Conservation (phyloP, 495 filamentous ascomycete species). For the Penicillium simplicissimum region DNA sequence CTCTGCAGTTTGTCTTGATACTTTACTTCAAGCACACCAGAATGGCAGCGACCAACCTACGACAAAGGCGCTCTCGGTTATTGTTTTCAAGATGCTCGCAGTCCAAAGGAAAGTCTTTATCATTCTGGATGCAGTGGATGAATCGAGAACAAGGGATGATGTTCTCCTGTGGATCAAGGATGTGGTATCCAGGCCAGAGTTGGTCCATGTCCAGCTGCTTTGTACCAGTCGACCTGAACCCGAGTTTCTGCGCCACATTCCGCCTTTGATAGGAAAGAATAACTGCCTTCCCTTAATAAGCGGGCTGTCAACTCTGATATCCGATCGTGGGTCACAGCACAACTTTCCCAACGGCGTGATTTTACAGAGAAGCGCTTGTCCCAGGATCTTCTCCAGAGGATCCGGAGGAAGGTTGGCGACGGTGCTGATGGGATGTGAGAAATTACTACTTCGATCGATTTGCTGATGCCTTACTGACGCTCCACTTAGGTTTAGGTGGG, state of each 20-base stretch:
- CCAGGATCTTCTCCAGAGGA: slow-evolving; percentile 18
- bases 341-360: slow-evolving; percentile 25
- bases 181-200: slow-evolving; percentile 15
- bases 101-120: slow-evolving; percentile 71
- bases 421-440: slow-evolving; percentile 41
- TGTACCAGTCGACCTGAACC: slow-evolving; percentile 31
- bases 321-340: slow-evolving; percentile 23
- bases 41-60: slow-evolving; percentile 22
- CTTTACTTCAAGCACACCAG: slow-evolving; percentile 17
- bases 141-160: slow-evolving; percentile 31
- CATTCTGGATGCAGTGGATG: slow-evolving; percentile 81
- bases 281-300: slow-evolving; percentile 10
- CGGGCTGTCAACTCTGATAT: slow-evolving; percentile 32
- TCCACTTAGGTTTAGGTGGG: slow-evolving; percentile 40
- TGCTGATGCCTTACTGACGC: slow-evolving; percentile 12
- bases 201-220: slow-evolving; percentile 25
- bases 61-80: slow-evolving; percentile 14
- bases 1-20: slow-evolving; percentile 18
- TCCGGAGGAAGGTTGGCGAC: slow-evolving; percentile 22
- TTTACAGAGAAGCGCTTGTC: slow-evolving; percentile 25
- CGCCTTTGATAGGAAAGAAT: slow-evolving; percentile 18
- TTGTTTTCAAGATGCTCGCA: slow-evolving; percentile 20
- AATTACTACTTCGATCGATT: slow-evolving; percentile 9
- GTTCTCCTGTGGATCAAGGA: slow-evolving; percentile 25
- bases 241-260: slow-evolving; percentile 23